phyloP scores from a whole-genome alignment of 2,329 filamentous ascomycete genomes.

The Neoscytalidium dimidiatum region DNA sequence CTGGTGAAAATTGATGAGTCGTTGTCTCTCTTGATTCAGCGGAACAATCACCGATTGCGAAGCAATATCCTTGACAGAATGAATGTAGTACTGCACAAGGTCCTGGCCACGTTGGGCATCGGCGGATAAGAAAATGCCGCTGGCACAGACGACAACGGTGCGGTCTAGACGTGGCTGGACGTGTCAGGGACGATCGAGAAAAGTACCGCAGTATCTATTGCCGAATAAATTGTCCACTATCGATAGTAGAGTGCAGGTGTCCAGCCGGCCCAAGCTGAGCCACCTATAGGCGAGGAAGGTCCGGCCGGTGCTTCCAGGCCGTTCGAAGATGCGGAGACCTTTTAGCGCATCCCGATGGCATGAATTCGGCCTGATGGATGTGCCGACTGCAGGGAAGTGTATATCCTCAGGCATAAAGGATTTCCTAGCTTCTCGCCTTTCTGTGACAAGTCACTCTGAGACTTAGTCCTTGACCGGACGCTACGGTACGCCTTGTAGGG shows the following conservation, averaged over 20 bases:
- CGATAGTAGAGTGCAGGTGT: background rate
- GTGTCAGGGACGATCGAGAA: background rate
- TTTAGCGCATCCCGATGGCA: conserved; percentile 1
- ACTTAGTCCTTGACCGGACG: background rate
- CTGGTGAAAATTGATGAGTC: no score
- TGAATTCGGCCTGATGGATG: background rate
- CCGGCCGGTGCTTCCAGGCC: background rate
- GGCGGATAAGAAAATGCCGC: conserved; percentile 3
- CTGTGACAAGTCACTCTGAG: conserved; percentile 8
- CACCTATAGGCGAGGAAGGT: background rate
- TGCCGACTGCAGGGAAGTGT: background rate
- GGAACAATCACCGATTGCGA: no score
- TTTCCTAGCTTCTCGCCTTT: background rate
- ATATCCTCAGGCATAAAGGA: background rate
- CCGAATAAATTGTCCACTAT: background rate
- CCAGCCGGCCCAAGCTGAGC: background rate
- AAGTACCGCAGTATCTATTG: background rate
- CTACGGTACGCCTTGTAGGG: conserved; percentile 1
- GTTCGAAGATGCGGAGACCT: background rate
- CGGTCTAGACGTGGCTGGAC: background rate
- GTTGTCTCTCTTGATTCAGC: no score
- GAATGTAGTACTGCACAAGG: no score
- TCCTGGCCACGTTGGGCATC: background rate
- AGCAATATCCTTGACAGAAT: no score
- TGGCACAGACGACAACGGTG: background rate